Base-by-base conservation (phyloP, 805 yeast species). In the Starmerella davenportii region DNA sequence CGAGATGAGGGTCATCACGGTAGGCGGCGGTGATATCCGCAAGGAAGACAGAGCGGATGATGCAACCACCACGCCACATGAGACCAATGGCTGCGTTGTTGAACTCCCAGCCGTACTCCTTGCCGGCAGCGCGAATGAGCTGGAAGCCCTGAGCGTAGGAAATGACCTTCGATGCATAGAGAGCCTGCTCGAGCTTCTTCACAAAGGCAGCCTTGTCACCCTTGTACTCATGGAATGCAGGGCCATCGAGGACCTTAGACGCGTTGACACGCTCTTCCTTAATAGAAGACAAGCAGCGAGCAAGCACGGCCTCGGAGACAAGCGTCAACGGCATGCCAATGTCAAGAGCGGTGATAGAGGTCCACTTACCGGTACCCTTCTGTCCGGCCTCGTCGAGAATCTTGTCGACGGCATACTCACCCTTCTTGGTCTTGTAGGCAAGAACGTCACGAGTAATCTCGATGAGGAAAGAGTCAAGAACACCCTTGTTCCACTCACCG, bases 21-120 rank as follows among this genome's bases (percentile, higher is more conserved):
- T 77, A 87, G 51, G 98, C 98, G 61, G 81, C 63, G 51, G 98
- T 87, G 67, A 87, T 87, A 65, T 87, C 95, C 59, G 76, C 95
- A 60, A 87, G 71, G 79, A 87, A 87, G 50, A 87, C 95, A 42
- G 98, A 87, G 74, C 96, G 81, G 68, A 87, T 87, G 65, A 87
- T 87, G 74, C 98, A 87, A 56, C 98, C 98, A 70, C 98, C 98
- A 74, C 98, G 78, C 98, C 98, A 87, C 96, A 87, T 87, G 57
- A 90, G 74, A 53, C 96, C 96, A 56, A 90, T 90, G 44, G 93
- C 90, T 54, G 96, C 94, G 76, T 81, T 79, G 78, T 87, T 90
- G 62, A 87, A 72, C 65, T 80, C 76, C 98, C 98, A 87, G 58
- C 76, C 76, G 73, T 82, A 87, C 63, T 82, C 93, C 66, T 73